These are phyloP conservation scores for Alternaria arborescens DNA, from an alignment of 2,329 filamentous ascomycete species.

Conservation along the genomic window DNA sequence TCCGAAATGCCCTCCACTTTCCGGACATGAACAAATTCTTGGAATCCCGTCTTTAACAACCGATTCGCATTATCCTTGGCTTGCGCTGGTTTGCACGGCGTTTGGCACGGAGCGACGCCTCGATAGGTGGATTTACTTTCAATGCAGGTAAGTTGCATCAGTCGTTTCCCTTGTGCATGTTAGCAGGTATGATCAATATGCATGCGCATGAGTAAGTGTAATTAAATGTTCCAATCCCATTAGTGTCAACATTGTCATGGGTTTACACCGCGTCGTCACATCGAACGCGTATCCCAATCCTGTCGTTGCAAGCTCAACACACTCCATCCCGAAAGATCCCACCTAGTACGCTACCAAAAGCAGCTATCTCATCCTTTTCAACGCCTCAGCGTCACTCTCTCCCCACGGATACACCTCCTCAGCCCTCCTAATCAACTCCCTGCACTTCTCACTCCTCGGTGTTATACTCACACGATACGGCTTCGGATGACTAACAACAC, in stretches of 20 bases:
- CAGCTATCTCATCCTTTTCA: slow-evolving; percentile 16
- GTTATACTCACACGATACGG: slow-evolving; percentile 48
- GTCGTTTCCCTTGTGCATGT: neutral
- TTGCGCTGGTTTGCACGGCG: neutral
- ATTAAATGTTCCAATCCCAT: fast-evolving
- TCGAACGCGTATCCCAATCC: no score
- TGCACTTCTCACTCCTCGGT: slow-evolving; percentile 47
- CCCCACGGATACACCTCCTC: slow-evolving; percentile 52
- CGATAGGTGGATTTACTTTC: neutral
- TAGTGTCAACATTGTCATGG: no score
- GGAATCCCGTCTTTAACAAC: neutral
- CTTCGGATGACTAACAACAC: slow-evolving; percentile 52
- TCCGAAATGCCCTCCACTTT: neutral
- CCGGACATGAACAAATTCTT: neutral
- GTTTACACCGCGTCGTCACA: neutral
- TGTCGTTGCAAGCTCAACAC: no score
- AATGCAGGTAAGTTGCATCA: no score
- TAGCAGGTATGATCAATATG: neutral
- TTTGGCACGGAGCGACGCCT: neutral
- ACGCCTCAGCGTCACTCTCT: slow-evolving; percentile 48
- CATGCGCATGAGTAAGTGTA: neutral
- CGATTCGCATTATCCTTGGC: neutral
- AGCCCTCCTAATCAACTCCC: slow-evolving; percentile 43
- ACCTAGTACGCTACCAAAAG: no score
- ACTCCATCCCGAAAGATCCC: no score